Evolutionary conservation across 768 basidiomycete genomes (phyloP).

Genomic region (Suillus fuscotomentosus): DNA sequence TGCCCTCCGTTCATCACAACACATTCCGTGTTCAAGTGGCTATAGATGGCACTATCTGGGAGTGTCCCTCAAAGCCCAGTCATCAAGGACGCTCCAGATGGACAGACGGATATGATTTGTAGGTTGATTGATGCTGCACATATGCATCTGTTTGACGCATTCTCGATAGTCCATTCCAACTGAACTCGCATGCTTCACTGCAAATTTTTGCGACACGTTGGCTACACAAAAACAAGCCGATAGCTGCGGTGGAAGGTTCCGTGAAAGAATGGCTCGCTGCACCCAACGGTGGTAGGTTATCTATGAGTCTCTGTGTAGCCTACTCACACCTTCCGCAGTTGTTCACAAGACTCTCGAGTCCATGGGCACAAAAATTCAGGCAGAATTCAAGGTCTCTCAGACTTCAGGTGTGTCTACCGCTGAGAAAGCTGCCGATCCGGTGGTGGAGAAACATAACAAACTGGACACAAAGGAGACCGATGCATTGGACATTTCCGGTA

Average conservation of each 20-base stretch:
- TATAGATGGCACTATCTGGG: background rate
- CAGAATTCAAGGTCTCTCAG: background rate
- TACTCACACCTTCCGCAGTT: background rate
- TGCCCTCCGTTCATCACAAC: background rate
- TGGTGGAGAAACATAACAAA: background rate
- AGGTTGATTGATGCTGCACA: background rate
- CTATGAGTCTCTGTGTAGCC: background rate
- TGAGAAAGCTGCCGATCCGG: background rate
- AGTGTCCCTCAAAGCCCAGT: background rate
- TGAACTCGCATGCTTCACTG: background rate
- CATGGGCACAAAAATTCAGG: background rate
- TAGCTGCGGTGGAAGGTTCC: background rate
- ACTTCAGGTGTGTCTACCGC: background rate
- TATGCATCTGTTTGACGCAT: background rate
- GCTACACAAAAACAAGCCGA: background rate
- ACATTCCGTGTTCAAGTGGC: background rate
- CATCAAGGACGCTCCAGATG: background rate
- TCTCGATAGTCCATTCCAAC: background rate
- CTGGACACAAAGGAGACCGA: background rate
- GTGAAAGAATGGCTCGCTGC: slow-evolving; percentile 1
- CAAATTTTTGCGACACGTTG: background rate
- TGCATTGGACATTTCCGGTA: background rate
- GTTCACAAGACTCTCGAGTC: background rate
- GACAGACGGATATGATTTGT: slow-evolving; percentile 1
- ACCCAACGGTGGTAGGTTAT: background rate